Base-by-base conservation (phyloP, 768 basidiomycete genomes). In the Neoboletus subvelutipes region DNA sequence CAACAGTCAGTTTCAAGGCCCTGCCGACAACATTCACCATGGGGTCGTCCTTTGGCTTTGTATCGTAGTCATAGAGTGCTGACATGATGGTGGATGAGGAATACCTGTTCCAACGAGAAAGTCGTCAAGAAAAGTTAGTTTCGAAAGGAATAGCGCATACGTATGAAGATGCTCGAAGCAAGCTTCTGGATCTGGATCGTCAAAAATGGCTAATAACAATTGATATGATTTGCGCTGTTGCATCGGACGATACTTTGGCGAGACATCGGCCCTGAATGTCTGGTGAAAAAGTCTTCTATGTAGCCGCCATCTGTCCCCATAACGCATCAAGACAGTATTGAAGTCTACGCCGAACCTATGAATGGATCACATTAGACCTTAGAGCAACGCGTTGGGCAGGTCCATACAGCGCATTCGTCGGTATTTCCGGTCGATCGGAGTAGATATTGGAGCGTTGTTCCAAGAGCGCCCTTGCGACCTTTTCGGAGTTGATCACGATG, bases 221-320 rank as follows among this genome's bases (percentile, higher is more conserved):
- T 64, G 62, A 37, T 67, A 64, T 8, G 62, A 60, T 58, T 74
- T 72, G 45, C 62, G 60, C 17, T 61, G 62, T 54, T 78, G 77
- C 37, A 75, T 65, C 3, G 70, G 67, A 42, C 60, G 64, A 51
- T 71, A 77, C 9, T 54, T 54, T 17, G 57, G 29, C 9, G 62
- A 46, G 2, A 63, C 64, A 29, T 69, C 64, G 10, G 63, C 63
- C 33, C 63, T 62, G 63, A 77, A 75, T 26, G 66, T 64, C 40
- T 77, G 72, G 41, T 77, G 76, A 36, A 71, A 70, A 5, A 75
- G 55, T 36, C 70, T 65, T 55, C 76, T 61, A 37, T 76, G 72
- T 26, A 47, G 42, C 15, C 73, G 69, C 78, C 76, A 78, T 50
- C 64, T 64, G 17, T 68, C 64, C 11, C 75, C 76, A 55, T 78